Conservation (phyloP, 768 basidiomycete species). For the Boletus vermiculosoides region DNA sequence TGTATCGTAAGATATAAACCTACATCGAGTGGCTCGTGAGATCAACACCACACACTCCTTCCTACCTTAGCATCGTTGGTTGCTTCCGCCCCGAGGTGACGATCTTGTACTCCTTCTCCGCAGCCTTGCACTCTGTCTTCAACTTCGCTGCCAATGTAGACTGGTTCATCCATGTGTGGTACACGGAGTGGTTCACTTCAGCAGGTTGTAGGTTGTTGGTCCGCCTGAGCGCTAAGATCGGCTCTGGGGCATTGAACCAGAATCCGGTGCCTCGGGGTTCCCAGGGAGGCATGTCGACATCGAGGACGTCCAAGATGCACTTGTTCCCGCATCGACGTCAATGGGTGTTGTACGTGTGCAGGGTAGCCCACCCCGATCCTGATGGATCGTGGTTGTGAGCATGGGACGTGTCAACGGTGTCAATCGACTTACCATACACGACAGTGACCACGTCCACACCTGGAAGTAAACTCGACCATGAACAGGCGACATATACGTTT, state of each 20-base stretch:
- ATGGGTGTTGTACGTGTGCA: neutral
- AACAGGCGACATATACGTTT: no score
- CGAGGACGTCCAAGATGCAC: conserved; percentile 68
- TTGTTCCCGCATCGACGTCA: conserved; percentile 43
- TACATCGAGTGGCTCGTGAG: conserved; percentile 23
- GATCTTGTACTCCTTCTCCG: conserved; percentile 40
- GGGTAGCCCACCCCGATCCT: no score
- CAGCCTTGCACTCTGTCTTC: conserved; percentile 79
- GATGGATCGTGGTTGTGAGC: no score
- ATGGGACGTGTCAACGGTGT: no score
- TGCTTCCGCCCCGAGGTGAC: conserved; percentile 55
- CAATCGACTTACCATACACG: no score
- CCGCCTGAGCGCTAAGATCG: conserved; percentile 48
- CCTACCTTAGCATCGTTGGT: conserved; percentile 44
- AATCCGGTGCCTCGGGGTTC: conserved; percentile 69
- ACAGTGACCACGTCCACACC: no score
- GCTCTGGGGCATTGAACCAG: conserved; percentile 74
- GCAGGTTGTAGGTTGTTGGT: conserved; percentile 58
- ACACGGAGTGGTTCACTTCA: conserved; percentile 70
- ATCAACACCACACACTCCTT: neutral
- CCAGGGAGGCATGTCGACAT: conserved; percentile 66
- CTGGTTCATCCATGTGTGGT: conserved; percentile 79
- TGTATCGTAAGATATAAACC: conserved; percentile 82
- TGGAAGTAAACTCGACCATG: no score
- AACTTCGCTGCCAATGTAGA: conserved; percentile 58